Percentiles rank a stretch among this genome's conserved stretches.
phyloP scores from a whole-genome alignment of 768 basidiomycete species.

The Termitomyces sp. region DNA sequence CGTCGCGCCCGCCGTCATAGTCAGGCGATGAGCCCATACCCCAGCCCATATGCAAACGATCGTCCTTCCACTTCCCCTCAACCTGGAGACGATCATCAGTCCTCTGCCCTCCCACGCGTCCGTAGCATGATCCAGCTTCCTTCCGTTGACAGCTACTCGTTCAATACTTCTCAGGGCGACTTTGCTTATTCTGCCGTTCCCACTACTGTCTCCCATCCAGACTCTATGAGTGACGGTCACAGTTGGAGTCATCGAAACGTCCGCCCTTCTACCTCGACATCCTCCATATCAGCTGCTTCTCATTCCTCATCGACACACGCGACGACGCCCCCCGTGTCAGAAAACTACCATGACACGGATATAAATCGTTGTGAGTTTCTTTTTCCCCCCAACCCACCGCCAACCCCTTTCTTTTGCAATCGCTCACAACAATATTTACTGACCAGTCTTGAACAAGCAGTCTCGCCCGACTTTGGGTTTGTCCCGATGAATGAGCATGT shows the following conservation, averaged over 20 bases:
- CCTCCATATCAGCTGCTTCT: constrained; percentile 70
- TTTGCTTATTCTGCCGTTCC: constrained; percentile 76
- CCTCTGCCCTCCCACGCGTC: constrained; percentile 57
- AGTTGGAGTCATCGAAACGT: constrained; percentile 49
- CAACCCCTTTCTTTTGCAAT: constrained; percentile 16
- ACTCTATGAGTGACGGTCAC: constrained; percentile 39
- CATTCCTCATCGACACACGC: constrained; percentile 78
- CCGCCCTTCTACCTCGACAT: constrained; percentile 74
- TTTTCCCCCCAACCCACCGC: neutral
- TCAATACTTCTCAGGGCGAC: constrained; percentile 64
- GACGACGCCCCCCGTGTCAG: constrained; percentile 73
- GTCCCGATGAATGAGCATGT: constrained; percentile 79
- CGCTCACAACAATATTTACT: constrained; percentile 36
- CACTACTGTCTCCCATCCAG: constrained; percentile 37
- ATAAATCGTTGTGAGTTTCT: constrained; percentile 77
- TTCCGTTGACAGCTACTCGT: constrained; percentile 63
- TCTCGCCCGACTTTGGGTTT: constrained; percentile 84
- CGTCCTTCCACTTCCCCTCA: constrained; percentile 72
- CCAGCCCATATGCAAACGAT: constrained; percentile 71
- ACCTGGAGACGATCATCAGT: constrained; percentile 50
- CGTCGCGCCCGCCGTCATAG: constrained; percentile 75
- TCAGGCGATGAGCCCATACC: constrained; percentile 86
- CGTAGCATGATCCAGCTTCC: constrained; percentile 83
- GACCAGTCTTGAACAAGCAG: constrained; percentile 45
- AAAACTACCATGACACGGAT: constrained; percentile 66